Percentiles rank a stretch among this genome's conserved stretches.
Conservation (phyloP, 768 basidiomycete genomes). For the Suillus weaverae region DNA sequence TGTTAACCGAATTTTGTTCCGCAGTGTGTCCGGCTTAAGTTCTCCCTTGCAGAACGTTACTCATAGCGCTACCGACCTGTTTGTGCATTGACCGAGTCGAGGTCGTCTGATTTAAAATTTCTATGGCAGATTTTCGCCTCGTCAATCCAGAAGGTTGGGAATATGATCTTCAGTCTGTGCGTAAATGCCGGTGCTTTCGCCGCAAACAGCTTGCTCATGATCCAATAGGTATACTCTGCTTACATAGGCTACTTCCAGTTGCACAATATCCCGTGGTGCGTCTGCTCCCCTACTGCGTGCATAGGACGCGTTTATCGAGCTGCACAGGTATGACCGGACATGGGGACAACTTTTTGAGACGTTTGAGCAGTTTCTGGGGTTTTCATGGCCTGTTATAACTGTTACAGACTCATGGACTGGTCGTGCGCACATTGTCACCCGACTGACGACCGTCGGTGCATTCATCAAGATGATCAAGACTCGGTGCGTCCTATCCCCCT, state of each 20-base stretch:
- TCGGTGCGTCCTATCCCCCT: slow-evolving; percentile 40
- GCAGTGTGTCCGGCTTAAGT: neutral
- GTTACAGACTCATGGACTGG: slow-evolving; percentile 74
- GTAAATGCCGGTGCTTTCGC: slow-evolving; percentile 24
- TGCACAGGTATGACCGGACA: slow-evolving; percentile 68
- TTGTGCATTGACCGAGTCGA: neutral
- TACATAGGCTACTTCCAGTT: slow-evolving; percentile 80
- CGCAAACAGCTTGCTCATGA: neutral
- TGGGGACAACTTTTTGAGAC: slow-evolving; percentile 80
- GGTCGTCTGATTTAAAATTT: neutral
- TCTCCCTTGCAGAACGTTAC: neutral
- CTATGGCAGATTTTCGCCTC: slow-evolving; percentile 68
- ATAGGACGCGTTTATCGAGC: neutral
- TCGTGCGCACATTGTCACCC: slow-evolving; percentile 78
- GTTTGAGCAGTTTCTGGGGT: slow-evolving; percentile 76
- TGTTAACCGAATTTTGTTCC: slow-evolving; percentile 1
- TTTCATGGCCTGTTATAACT: slow-evolving; percentile 82
- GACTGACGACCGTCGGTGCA: slow-evolving; percentile 64
- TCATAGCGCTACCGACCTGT: neutral
- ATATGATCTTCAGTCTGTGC: slow-evolving; percentile 75
- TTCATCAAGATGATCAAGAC: slow-evolving; percentile 88
- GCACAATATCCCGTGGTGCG: slow-evolving; percentile 66
- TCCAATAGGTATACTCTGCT: slow-evolving; percentile 58
- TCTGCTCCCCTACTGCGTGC: neutral
- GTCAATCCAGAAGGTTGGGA: slow-evolving; percentile 80